Evolutionary conservation across 805 yeast species (phyloP), one percentile per base, ranked within the genome.

Genomic region (Clavispora asparagi): DNA sequence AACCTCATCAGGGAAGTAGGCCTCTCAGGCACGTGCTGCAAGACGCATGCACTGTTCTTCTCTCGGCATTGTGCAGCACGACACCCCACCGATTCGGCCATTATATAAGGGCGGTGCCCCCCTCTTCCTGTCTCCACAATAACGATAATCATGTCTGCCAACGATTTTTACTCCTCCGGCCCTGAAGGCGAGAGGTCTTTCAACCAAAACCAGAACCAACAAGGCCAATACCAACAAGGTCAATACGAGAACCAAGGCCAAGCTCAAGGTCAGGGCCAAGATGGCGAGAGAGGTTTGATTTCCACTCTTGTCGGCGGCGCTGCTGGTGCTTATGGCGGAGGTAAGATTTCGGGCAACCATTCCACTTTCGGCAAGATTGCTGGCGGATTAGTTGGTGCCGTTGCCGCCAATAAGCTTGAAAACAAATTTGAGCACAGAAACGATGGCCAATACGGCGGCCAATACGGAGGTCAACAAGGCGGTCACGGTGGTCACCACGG

Each of bases 361-460:
- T 62, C 71, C 27, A 66, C 65, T 16, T 49, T 77, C 19, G 77
- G 78, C 42, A 73, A 74, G 41, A 61, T 76, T 46, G 71, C 70
- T 28, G 85, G 84, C 61, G 82, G 79, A 37, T 48, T 79, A 49
- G 75, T 69, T 28, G 84, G 84, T 61, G 83, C 82, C 8, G 52
- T 77, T 45, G 68, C 70, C 25, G 83, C 81, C 40, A 72, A 78
- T 65, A 76, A 78, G 62, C 51, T 70, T 30, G 77, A 73, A 55
- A 71, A 75, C 56, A 57, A 53, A 39, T 56, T 60, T 50, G 72
- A 71, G 47, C 42, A 51, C 38, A 40, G 41, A 13, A 46, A 46
- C n/a, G 39, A 43, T 27, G 43, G 43, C 8, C 36, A 37, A 10
- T 31, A 38, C n/a, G 7, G 9, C 13, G 23, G n/a, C n/a, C n/a